Percentiles rank a stretch among this genome's conserved stretches.
Conservation (phyloP, 2,329 filamentous ascomycete species). For the Dichotomopilus funicola region DNA sequence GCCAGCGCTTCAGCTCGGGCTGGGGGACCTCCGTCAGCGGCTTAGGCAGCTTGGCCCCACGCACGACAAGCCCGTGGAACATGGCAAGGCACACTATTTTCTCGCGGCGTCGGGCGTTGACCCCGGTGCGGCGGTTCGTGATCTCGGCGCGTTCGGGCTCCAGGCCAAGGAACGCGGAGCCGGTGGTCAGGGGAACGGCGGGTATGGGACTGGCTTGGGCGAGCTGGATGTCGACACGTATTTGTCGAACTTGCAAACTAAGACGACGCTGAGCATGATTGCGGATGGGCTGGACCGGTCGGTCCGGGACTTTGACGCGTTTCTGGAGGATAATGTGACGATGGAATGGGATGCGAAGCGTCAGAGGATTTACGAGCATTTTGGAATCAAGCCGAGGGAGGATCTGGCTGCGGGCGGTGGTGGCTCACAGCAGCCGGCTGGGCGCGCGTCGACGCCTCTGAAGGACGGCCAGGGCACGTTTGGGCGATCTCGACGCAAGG, state of each 20-base stretch:
- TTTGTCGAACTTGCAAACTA: slow-evolving; percentile 77
- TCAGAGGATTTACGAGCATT: slow-evolving; percentile 90
- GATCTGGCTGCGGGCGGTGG: slow-evolving; percentile 28
- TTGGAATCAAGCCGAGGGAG: slow-evolving; percentile 68
- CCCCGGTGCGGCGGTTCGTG: slow-evolving; percentile 75
- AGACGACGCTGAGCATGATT: slow-evolving; percentile 87
- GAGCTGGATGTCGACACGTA: slow-evolving; percentile 72
- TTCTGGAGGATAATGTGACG: slow-evolving; percentile 88
- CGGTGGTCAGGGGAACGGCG: slow-evolving; percentile 12
- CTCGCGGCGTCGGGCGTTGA: slow-evolving; percentile 91
- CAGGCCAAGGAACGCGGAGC: slow-evolving; percentile 32
- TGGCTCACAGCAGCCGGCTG: not conserved
- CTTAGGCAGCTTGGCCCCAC: slow-evolving; percentile 67
- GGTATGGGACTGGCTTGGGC: slow-evolving; percentile 30
- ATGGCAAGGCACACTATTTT: slow-evolving; percentile 73
- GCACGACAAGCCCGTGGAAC: slow-evolving; percentile 44
- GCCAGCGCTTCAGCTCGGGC: slow-evolving; percentile 80
- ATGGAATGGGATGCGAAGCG: slow-evolving; percentile 95
- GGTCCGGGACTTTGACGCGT: slow-evolving; percentile 84
- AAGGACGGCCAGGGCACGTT: slow-evolving; percentile 51
- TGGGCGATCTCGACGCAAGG: slow-evolving; percentile 52
- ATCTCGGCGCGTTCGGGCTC: slow-evolving; percentile 72
- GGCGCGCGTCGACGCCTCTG: slow-evolving; percentile 28
- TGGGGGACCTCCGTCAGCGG: slow-evolving; percentile 84
- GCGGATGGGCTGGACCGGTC: slow-evolving; percentile 85